Evolutionary conservation across 2,329 filamentous ascomycete genomes (phyloP), one percentile per base, ranked within the genome.

Genomic region (Botryotinia globosa): DNA sequence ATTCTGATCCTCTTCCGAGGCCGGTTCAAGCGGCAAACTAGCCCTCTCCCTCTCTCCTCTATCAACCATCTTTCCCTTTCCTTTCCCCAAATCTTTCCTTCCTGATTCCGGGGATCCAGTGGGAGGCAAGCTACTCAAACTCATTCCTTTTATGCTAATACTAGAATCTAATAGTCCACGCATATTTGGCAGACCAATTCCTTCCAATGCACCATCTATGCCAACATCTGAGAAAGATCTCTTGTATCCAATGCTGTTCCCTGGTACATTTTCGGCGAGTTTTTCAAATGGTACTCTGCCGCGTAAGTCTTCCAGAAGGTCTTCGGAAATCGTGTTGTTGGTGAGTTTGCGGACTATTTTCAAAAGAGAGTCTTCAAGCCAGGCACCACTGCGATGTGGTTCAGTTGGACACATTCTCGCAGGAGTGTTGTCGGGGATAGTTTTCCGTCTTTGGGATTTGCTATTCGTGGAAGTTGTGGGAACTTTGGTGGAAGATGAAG

Each of bases 141-240:
- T 68, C 71, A 72, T 72, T 10, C 64, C 64, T 34, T 69, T 45
- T 14, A 67, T 59, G 48, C 65, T 67, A 29, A 67, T 67, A 29
- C 37, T 67, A 32, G 65, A 67, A 56, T 67, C 48, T n/a, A 56
- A 25, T 25, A 72, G 22, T 3, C 71, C 71, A 9, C 45, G 68
- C 16, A 72, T 29, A 44, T 34, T 69, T 10, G 71, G 39, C 10
- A 72, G 29, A 12, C 58, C 54, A 37, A 69, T 37, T 16, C 51
- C 39, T 16, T 34, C 39, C 14, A 39, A 29, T 1, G 39, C 70
- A 48, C 70, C 70, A 16, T 51, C 56, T 22, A 69, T 9, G 5
- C 65, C 56, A n/a, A 69, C 45, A 32, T 68, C 64, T 20, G 39
- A 44, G 34, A 72, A 72, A 4, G 71, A 72, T n/a, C 71, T 51